These are phyloP conservation scores for Setaria italica DNA, from an alignment of 202 grass and related monocot genomes.

Conservation along the genomic window DNA sequence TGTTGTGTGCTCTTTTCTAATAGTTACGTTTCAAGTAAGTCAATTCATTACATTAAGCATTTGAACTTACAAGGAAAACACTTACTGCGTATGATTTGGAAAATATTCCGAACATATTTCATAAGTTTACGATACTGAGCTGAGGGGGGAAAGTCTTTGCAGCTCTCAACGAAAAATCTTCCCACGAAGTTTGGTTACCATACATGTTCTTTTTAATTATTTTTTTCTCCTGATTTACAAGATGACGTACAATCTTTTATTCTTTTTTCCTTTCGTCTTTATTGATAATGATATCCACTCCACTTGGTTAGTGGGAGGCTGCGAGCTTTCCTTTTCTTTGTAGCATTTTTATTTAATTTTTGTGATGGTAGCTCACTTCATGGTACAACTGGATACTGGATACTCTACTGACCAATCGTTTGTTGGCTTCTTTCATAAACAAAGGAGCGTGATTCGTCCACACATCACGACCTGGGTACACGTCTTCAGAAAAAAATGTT, in stretches of 20 bases:
- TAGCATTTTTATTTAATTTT: background rate
- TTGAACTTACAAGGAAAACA: too few relatives aligned
- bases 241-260: background rate
- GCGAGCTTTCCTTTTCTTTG: background rate
- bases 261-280: background rate
- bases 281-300: conserved; percentile 12
- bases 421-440: conserved; percentile 22
- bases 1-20: too few relatives aligned
- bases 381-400: background rate
- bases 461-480: background rate
- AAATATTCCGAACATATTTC: too few relatives aligned
- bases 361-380: background rate
- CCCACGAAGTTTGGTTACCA: conserved; percentile 23
- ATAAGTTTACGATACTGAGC: too few relatives aligned
- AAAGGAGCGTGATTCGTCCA: conserved; percentile 2
- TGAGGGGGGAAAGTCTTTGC: background rate
- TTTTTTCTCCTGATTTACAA: background rate
- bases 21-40: too few relatives aligned
- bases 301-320: conserved; percentile 33
- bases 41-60: too few relatives aligned
- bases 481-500: background rate
- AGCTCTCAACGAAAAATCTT: background rate
- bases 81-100: too few relatives aligned
- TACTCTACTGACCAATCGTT: conserved; percentile 6
- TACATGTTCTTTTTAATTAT: conserved; percentile 28